Evolutionary conservation across 805 yeast genomes (phyloP), one percentile per base, ranked within the genome.

Genomic region (Sungouiozyma intestinalis): DNA sequence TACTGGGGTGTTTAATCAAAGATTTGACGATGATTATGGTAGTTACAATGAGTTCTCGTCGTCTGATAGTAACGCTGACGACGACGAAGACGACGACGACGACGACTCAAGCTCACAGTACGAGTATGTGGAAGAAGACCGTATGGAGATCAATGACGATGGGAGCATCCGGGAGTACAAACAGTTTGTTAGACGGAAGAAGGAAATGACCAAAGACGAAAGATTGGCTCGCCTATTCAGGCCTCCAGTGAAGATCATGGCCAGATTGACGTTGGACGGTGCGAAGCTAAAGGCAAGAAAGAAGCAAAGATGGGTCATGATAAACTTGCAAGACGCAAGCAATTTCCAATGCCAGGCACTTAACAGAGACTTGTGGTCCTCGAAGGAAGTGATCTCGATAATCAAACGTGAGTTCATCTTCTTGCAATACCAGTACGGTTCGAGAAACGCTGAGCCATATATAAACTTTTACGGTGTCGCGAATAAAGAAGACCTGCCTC

Each of bases 351-450:
- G 97, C 55, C 97, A 90, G 58, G 79, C 83, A 27, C 65, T 92
- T 41, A 92, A 92, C 61, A 73, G 99, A 46, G 99, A 92, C 62
- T 77, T 92, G 47, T 92, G 97, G 97, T 76, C 92, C 15, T 72
- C 81, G 38, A 48, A 62, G 13, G 70, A 71, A 2, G 71, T 92
- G 16, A 87, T 85, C 57, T 73, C 71, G 15, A 51, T 76, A 2
- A 79, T 92, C 3, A 67, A 67, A 33, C 77, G 74, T 19, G 71
- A 81, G 58, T 92, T 92, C 52, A 62, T 90, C 3, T 90, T 92
- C 54, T 62, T 92, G 44, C 98, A 92, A 61, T 90, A 82, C 58
- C 87, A 82, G 47, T 71, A 71, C 40, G 94, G 84, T 53, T 79
- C 92, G 2, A 74, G 76, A 6, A 79, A 75, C 45, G 97, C 96